These are phyloP conservation scores for Phyllosticta citribraziliensis DNA, from an alignment of 2,329 filamentous ascomycete species.

Conservation along the genomic window DNA sequence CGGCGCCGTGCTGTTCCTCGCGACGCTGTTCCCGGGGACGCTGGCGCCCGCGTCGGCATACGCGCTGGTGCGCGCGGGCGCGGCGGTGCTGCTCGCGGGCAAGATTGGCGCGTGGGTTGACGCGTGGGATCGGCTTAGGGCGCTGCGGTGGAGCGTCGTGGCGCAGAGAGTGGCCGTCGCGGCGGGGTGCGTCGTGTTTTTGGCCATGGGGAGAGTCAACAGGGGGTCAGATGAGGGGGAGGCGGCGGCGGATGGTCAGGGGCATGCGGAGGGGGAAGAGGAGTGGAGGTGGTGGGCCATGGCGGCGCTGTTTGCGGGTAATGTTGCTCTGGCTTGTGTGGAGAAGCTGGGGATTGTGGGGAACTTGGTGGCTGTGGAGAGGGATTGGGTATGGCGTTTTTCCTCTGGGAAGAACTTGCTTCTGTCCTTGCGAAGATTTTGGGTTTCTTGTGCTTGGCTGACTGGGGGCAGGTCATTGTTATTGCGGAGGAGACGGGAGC, in stretches of 20 bases:
- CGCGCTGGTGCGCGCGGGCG: constrained; percentile 49
- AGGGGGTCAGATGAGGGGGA: too few relatives aligned
- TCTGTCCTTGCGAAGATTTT: background rate
- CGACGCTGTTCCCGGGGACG: constrained; percentile 40
- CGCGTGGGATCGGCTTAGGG: constrained; percentile 29
- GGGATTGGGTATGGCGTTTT: constrained; percentile 48
- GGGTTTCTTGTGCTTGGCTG: background rate
- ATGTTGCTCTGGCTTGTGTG: constrained; percentile 51
- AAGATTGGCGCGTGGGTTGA: constrained; percentile 53
- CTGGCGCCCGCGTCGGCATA: constrained; percentile 61
- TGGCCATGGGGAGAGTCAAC: background rate
- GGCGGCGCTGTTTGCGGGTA: constrained; percentile 11
- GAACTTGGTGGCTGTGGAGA: constrained; percentile 60
- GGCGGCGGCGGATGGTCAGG: background rate
- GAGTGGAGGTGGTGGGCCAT: background rate
- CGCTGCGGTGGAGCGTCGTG: constrained; percentile 21
- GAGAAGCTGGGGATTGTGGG: constrained; percentile 58
- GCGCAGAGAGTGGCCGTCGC: background rate
- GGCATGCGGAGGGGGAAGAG: background rate
- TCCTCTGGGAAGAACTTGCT: background rate
- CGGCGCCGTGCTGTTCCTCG: constrained; percentile 40
- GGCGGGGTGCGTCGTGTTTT: background rate
- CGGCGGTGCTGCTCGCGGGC: constrained; percentile 50
- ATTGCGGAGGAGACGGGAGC: constrained; percentile 29
- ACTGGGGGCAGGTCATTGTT: constrained; percentile 34